Base-by-base conservation (phyloP, 2,329 filamentous ascomycete genomes). In the Huntiella abstrusa region DNA sequence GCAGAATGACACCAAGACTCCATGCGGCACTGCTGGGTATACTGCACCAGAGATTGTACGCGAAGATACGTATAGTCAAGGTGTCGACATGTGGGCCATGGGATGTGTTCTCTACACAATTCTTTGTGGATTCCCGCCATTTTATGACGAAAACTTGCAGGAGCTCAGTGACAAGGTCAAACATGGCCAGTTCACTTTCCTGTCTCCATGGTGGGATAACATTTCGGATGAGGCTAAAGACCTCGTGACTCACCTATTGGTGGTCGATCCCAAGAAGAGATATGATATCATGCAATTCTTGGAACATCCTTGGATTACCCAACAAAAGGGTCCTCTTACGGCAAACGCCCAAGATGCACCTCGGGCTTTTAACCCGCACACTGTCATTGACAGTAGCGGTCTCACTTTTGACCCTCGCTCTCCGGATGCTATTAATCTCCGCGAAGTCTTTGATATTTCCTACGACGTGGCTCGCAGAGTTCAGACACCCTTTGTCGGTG, bases 121-220 rank as follows among this genome's bases (percentile, higher is more conserved):
- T 1, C 80, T 98, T 12, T 98, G 91, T 56, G 91, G 91, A 11
- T 98, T 98, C 66, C 91, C 91, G 7, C 91, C 91, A 2, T 98
- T 98, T 63, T 94, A 98, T 61, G 91, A 98, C 55, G 91, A 98
- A 64, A 94, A 85, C 57, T 96, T 98, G 54, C 86, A 94, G 58
- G 81, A 93, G 1, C 73, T 98, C 51, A 96, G 91, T 1, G 88
- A 98, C 59, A 98, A 98, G 69, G 91, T 98, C 13, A 91, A 91
- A 28, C 80, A 83, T 56, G 91, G 91, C 42, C 86, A 96, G 64
- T 98, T 91, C 60, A 96, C 91, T 0, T 98, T 98, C 67, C 66
- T 98, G 38, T 96, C 88, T 2, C 91, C 91, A 0, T 98, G 91
- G 91, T 98, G 91, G 91, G 91, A 98, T 54, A 87, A 95, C 49